Base-by-base conservation (phyloP, 2,329 filamentous ascomycete species). In the Fusarium verticillioides region DNA sequence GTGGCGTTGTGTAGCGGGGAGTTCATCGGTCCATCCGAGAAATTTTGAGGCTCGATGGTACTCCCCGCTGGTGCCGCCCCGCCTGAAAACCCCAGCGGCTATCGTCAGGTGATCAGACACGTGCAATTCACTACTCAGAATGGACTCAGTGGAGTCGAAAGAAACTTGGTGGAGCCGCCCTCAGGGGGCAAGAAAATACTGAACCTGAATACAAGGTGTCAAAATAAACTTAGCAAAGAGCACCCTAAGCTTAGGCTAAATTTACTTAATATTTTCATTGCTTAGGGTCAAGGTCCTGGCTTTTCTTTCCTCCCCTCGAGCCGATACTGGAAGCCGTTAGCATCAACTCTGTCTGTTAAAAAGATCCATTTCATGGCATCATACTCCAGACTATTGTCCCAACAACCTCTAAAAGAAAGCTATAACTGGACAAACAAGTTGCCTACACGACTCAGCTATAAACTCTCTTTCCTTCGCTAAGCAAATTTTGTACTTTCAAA, bases 361-460 rank as follows among this genome's bases (percentile, higher is more conserved):
- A 36, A 68, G 36, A 36, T 23, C 40, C 57, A 66, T 21, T 43
- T 28, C 16, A 65, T 66, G 42, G 39, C 65, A 69, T 63, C 64
- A 63, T 54, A 43, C 37, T 49, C 30, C 21, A 58, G 46, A 34
- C 49, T 56, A 46, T 44, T 26, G 61, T 49, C 47, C 60, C 30
- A 49, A 44, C 49, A 63, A 68, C 61, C 30, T 40, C 47, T 30
- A 36, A 49, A 34, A 42, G 12, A 21, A 32, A 11, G 26, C 49
- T 43, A 47, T 32, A 53, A 66, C 61, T 66, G 50, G 63, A 60
- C 2, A 32, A 49, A 42, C 36, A 53, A 40, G 44, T 42, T 46
- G 42, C 47, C 60, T 61, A 50, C 42, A 43, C 53, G 70, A 74
- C 42, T 73, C 65, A 60, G 56, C 34, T 28, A 23, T 21, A 52